These are phyloP conservation scores for Tubosaeta brunneosetosa DNA, from an alignment of 768 basidiomycete species.

Conservation along the genomic window DNA sequence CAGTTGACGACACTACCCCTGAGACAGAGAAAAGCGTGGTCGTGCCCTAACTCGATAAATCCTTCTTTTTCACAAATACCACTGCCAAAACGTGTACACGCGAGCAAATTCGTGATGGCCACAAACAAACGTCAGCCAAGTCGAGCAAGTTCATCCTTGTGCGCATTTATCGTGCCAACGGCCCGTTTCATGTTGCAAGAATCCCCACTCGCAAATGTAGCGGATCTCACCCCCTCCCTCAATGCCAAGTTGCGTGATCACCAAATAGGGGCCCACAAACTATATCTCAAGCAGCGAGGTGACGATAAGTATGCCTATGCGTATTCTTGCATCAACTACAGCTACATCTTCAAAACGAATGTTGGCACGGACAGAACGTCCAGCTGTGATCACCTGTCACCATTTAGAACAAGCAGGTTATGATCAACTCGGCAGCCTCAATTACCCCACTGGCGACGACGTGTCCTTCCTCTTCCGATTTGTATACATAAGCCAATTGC, in stretches of 20 bases:
- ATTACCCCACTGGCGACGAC: constrained; percentile 72
- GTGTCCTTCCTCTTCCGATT: constrained; percentile 85
- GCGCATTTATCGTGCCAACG: constrained; percentile 73
- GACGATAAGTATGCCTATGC: constrained; percentile 45
- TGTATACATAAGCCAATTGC: constrained; percentile 75
- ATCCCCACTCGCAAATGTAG: constrained; percentile 64
- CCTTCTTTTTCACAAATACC: too few relatives aligned
- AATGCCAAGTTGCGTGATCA: constrained; percentile 49
- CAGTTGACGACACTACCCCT: constrained; percentile 37
- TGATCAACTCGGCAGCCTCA: constrained; percentile 70
- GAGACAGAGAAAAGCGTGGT: constrained; percentile 34
- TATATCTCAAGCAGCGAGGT: constrained; percentile 73
- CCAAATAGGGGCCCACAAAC: constrained; percentile 56
- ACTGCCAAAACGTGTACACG: constrained; percentile 1
- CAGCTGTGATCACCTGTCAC: constrained; percentile 78
- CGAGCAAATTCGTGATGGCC: constrained; percentile 20
- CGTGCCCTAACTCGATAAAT: too few relatives aligned
- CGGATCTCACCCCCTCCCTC: constrained; percentile 57
- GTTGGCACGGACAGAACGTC: constrained; percentile 74
- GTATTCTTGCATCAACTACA: neutral
- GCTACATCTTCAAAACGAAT: constrained; percentile 60
- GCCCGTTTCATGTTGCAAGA: constrained; percentile 64
- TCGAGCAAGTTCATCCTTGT: constrained; percentile 45
- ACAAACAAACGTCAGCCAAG: constrained; percentile 11
- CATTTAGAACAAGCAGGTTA: constrained; percentile 89